These are phyloP conservation scores for Inga oerstediana DNA, from an alignment of 306 rosid species.

Conservation along the genomic window DNA sequence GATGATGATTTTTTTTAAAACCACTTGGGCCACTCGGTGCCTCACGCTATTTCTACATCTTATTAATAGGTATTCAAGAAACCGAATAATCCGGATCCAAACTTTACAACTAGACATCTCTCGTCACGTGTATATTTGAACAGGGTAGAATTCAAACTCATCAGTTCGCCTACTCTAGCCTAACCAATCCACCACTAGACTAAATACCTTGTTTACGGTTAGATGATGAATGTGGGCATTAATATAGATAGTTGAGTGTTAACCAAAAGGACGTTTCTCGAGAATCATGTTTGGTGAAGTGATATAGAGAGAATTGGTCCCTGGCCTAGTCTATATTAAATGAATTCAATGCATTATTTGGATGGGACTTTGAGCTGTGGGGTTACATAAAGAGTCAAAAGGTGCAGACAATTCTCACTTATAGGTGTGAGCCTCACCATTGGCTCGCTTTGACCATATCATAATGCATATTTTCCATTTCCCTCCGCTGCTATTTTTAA, in stretches of 20 bases:
- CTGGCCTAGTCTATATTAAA: slow-evolving; percentile 9
- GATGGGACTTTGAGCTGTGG: neutral
- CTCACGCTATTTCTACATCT: too few relatives aligned
- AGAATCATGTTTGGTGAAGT: too few relatives aligned
- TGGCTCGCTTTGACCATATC: neutral
- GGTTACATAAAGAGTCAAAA: neutral
- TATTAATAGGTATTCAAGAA: too few relatives aligned
- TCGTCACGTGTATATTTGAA: too few relatives aligned
- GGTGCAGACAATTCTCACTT: neutral
- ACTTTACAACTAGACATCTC: too few relatives aligned
- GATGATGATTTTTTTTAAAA: neutral
- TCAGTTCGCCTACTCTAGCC: too few relatives aligned
- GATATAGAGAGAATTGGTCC: neutral
- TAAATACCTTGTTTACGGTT: too few relatives aligned
- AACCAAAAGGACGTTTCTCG: neutral
- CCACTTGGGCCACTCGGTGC: too few relatives aligned
- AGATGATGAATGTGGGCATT: neutral
- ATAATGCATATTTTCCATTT: neutral
- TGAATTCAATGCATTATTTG: neutral
- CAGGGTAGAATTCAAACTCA: too few relatives aligned
- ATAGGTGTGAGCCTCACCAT: neutral
- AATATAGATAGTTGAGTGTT: neutral
- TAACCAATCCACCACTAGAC: too few relatives aligned
- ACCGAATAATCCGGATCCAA: too few relatives aligned
- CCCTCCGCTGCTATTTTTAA: too few relatives aligned